phyloP scores from a whole-genome alignment of 2,329 filamentous ascomycete species.

The Westerdykella sp. region DNA sequence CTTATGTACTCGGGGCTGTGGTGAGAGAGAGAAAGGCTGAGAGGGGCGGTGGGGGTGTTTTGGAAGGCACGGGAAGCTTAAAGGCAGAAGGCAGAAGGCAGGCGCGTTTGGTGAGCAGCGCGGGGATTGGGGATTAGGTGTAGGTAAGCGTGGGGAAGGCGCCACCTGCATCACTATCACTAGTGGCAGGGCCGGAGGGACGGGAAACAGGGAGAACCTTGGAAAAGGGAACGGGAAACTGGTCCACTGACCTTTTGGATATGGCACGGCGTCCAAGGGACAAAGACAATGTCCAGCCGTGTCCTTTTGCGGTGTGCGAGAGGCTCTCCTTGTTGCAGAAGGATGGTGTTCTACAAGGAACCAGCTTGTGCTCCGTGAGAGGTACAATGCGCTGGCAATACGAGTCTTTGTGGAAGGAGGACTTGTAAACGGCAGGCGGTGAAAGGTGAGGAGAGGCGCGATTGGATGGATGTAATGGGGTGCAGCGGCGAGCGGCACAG shows the following conservation, averaged over 20 bases:
- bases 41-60: neutral
- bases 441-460: slow-evolving; percentile 14
- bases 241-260: neutral
- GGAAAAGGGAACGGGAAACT: no score
- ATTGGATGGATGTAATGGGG: slow-evolving; percentile 14
- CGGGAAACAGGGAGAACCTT: no score
- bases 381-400: neutral
- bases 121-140: neutral
- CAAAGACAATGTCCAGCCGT: neutral
- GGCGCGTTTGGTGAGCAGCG: neutral
- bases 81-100: no score
- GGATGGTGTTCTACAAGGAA: no score
- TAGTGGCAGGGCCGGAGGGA: no score
- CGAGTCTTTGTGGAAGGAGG: neutral
- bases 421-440: slow-evolving; percentile 23
- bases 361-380: no score
- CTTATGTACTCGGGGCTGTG: slow-evolving; percentile 1
- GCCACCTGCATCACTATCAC: no score
- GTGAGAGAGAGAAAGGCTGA: slow-evolving; percentile 1
- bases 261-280: no score
- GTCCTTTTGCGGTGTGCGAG: neutral
- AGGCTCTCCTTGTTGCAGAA: no score
- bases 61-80: neutral
- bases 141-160: slow-evolving; percentile 1
- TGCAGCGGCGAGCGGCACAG: neutral